Evolutionary conservation across 1,139 yeast genomes (phyloP).

Genomic region (Geotrichum carabidarum): DNA sequence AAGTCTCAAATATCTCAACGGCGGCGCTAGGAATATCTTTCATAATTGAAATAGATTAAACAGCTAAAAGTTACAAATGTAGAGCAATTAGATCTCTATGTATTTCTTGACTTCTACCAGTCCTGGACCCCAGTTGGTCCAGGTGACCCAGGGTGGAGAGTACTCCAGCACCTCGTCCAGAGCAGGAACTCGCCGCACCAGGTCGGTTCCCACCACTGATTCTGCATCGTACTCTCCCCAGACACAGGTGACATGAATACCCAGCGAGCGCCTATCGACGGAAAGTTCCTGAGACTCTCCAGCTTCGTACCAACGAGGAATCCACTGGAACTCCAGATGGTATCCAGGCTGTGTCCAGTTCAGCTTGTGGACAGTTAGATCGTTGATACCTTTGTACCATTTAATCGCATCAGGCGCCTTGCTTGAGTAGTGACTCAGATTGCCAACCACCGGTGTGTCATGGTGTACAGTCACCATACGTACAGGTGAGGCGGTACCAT

Average conservation of each 20-base stretch:
- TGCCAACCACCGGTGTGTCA: slow-evolving; percentile 25
- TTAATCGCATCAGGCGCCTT: slow-evolving; percentile 24
- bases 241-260: slow-evolving; percentile 56
- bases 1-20: no score
- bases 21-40: no score
- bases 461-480: slow-evolving; percentile 52
- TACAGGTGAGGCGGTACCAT: slow-evolving; percentile 49
- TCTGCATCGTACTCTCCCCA: slow-evolving; percentile 66
- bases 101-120: slow-evolving; percentile 51
- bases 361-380: slow-evolving; percentile 57
- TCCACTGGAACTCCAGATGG: slow-evolving; percentile 70
- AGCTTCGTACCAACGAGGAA: slow-evolving; percentile 57
- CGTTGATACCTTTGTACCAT: slow-evolving; percentile 51
- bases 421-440: slow-evolving; percentile 13
- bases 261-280: slow-evolving; percentile 37
- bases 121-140: slow-evolving; percentile 65
- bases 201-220: slow-evolving; percentile 38
- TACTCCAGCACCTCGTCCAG: slow-evolving; percentile 60
- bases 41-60: background rate
- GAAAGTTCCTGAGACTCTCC: slow-evolving; percentile 22
- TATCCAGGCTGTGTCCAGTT: slow-evolving; percentile 52
- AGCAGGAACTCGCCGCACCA: slow-evolving; percentile 55
- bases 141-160: slow-evolving; percentile 58
- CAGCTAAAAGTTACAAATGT: background rate
- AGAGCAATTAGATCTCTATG: slow-evolving; percentile 39